Evolutionary conservation across 2,329 filamentous ascomycete genomes (phyloP).

Genomic region (Mollisiaceae sp.): DNA sequence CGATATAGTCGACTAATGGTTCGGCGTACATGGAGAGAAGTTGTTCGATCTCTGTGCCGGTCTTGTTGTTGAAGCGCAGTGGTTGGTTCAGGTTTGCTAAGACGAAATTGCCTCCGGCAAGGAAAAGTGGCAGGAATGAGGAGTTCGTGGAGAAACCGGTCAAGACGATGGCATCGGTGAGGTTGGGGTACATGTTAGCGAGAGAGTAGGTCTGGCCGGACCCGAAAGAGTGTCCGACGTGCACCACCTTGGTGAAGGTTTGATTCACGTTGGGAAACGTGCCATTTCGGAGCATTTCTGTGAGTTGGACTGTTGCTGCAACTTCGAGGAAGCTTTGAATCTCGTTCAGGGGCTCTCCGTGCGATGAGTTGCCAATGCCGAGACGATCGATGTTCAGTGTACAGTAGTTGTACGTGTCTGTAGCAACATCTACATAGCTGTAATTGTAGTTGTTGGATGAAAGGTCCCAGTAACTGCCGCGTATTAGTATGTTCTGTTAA

Average conservation of each 20-base stretch:
- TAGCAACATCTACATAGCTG: constrained; percentile 62
- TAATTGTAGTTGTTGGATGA: constrained; percentile 63
- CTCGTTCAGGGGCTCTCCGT: constrained; percentile 62
- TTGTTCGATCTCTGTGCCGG: constrained; percentile 29
- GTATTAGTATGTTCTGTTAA: not conserved
- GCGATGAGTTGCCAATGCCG: constrained; percentile 62
- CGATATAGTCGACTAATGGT: constrained; percentile 23
- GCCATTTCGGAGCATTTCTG: constrained; percentile 53
- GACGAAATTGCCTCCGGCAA: constrained; percentile 53
- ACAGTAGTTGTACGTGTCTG: constrained; percentile 59
- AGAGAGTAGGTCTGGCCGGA: constrained; percentile 62
- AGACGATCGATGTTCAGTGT: constrained; percentile 67
- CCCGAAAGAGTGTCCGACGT: constrained; percentile 70
- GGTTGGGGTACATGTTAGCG: constrained; percentile 54
- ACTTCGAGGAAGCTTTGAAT: constrained; percentile 64
- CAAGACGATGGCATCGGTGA: constrained; percentile 63
- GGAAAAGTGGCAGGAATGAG: constrained; percentile 51
- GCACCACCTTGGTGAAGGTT: constrained; percentile 53
- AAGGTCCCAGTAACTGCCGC: constrained; percentile 63
- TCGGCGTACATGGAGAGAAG: constrained; percentile 27
- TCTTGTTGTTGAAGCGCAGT: constrained; percentile 45
- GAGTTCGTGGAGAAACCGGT: constrained; percentile 62
- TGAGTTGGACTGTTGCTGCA: constrained; percentile 61
- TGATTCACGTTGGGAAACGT: constrained; percentile 48
- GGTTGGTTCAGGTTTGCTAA: constrained; percentile 45